These are phyloP conservation scores for Aspergillus caelatus DNA, from an alignment of 2,329 filamentous ascomycete species.

Conservation along the genomic window DNA sequence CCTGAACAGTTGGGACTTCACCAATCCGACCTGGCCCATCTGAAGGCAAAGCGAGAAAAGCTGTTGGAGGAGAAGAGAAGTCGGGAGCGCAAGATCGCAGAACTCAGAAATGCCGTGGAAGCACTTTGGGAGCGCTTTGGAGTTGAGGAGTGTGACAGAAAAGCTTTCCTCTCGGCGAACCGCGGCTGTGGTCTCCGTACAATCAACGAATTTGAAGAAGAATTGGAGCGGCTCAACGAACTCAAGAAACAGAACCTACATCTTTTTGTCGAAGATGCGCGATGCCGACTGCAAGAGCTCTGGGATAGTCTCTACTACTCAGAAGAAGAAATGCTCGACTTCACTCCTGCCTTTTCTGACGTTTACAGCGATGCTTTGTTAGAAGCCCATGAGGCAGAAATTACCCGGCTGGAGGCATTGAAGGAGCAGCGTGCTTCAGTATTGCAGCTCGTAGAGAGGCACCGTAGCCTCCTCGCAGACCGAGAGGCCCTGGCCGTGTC, in stretches of 20 bases:
- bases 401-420: slow-evolving; percentile 76
- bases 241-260: slow-evolving; percentile 94
- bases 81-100: slow-evolving; percentile 75
- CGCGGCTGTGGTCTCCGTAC: slow-evolving; percentile 87
- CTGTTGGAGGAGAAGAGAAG: slow-evolving; percentile 84
- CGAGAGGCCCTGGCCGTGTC: slow-evolving; percentile 85
- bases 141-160: slow-evolving; percentile 79
- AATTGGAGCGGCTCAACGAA: slow-evolving; percentile 82
- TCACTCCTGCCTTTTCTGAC: slow-evolving; percentile 94
- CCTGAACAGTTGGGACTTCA: slow-evolving; percentile 94
- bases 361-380: slow-evolving; percentile 95
- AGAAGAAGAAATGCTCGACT: slow-evolving; percentile 98
- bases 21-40: slow-evolving; percentile 75
- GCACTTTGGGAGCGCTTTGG: slow-evolving; percentile 85
- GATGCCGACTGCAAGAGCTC: slow-evolving; percentile 86
- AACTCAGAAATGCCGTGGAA: slow-evolving; percentile 78
- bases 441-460: slow-evolving; percentile 78
- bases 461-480: slow-evolving; percentile 80
- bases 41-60: slow-evolving; percentile 76
- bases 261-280: slow-evolving; percentile 91
- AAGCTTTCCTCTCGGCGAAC: slow-evolving; percentile 82
- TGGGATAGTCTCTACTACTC: slow-evolving; percentile 95
- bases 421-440: slow-evolving; percentile 86
- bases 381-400: slow-evolving; percentile 92
- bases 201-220: slow-evolving; percentile 95